Base-by-base conservation (phyloP, 2,329 filamentous ascomycete genomes). In the Diaporthe ilicicola region DNA sequence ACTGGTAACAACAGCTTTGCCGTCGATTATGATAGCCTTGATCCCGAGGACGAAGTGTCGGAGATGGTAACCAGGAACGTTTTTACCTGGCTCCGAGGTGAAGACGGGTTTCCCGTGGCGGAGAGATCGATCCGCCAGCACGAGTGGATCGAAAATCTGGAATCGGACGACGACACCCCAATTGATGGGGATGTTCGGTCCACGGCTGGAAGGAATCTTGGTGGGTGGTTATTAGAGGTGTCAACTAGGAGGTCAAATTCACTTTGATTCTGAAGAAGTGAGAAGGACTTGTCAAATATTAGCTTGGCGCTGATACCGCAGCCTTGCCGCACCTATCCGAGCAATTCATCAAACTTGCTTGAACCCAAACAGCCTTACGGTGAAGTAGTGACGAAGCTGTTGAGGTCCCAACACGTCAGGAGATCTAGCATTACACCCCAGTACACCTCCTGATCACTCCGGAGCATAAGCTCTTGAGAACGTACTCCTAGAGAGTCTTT, bases 171-270 rank as follows among this genome's bases (percentile, higher is more conserved):
- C 39, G 39, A 61, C 19, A 46, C 39, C 56, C 56, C 39, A 22
- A 46, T 61, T 17, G 39, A 61, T 34, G 56, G 39, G 17, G 39
- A 46, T 46, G 56, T 32, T 46, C 56, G 1, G 39, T 61, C 56
- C 39, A 46, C 56, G 17, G 39, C 56, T 46, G 39, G 24, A 32
- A 22, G 27, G 27, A 61, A 61, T 46, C 24, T 61, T 61, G 39
- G 56, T 46, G 24, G 56, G 39, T 61, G 39, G 56, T 15, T 61
- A 61, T 46, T 61, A 19, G 56, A 24, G 27, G 17, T 61, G 27
- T 46, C 56, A 61, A 61, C 39, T 9, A 61, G 27, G 44, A 29
- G 55, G 39, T 61, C 56, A 61, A 61, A 61, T 46, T 61, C 56
- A 46, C 39, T 61, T 46, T 61, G 27, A 61, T 46, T 46, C 17